phyloP scores from a whole-genome alignment of 1,284 basidiomycete genomes.

The Ustilago cynodontis region DNA sequence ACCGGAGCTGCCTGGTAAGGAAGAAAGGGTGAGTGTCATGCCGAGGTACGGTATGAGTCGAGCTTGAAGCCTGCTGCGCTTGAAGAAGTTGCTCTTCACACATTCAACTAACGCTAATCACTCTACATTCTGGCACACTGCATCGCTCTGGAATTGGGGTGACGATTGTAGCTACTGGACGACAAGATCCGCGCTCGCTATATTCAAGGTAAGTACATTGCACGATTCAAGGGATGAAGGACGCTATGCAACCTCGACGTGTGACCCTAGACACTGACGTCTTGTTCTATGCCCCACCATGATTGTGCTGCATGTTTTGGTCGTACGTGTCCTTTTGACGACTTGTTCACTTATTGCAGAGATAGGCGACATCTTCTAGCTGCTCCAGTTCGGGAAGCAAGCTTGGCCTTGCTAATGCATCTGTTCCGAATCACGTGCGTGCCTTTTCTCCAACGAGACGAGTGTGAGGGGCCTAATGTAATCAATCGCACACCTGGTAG shows the following conservation, averaged over 20 bases:
- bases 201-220: constrained; percentile 45
- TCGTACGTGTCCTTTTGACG: not conserved
- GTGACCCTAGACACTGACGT: not conserved
- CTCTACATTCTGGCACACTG: not conserved
- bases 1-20: constrained; percentile 24
- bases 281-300: no score
- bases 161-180: constrained; percentile 39
- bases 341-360: constrained; percentile 17
- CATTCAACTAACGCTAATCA: not conserved
- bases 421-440: no score
- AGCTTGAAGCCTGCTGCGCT: no score
- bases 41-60: no score
- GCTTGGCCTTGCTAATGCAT: no score
- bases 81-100: no score
- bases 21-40: constrained; percentile 31
- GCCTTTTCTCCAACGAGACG: no score
- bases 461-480: no score
- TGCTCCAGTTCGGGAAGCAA: not conserved
- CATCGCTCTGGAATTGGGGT: not conserved
- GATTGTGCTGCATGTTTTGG: not conserved
- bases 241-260: not conserved
- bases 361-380: constrained; percentile 55
- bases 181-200: constrained; percentile 58
- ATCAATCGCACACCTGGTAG: no score
- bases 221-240: not conserved